phyloP scores from a whole-genome alignment of 306 rosid species.

The Bauhinia variegata region DNA sequence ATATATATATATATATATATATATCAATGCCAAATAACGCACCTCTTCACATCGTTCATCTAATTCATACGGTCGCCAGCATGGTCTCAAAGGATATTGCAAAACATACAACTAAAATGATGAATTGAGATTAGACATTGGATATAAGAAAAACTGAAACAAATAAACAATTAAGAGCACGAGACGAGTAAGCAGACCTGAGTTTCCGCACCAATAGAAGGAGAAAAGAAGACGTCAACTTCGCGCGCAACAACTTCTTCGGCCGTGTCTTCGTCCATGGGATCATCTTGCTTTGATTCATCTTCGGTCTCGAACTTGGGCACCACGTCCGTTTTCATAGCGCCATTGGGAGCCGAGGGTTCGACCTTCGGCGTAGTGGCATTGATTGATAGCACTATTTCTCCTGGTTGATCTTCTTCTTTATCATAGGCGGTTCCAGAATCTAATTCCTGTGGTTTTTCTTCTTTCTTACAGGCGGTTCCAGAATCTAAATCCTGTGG shows the following conservation, averaged over 20 bases:
- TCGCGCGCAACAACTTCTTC: conserved; percentile 78
- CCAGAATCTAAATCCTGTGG: conserved; percentile 35
- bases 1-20: no score
- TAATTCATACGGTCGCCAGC: conserved; percentile 85
- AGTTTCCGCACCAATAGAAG: conserved; percentile 52
- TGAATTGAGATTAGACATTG: neutral
- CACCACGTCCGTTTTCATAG: conserved; percentile 50
- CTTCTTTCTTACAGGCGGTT: conserved; percentile 38
- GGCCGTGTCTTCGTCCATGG: conserved; percentile 53
- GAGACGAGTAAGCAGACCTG: conserved; percentile 43
- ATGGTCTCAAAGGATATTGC: conserved; percentile 88
- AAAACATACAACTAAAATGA: conserved; percentile 59
- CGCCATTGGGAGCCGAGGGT: conserved; percentile 21
- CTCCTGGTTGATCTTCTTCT: no score
- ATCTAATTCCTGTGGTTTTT: conserved; percentile 1
- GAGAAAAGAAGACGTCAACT: conserved; percentile 74
- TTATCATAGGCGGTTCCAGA: no score
- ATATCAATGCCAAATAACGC: conserved; percentile 15
- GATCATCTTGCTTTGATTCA: conserved; percentile 47
- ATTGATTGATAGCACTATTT: no score
- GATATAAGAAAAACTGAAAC: neutral
- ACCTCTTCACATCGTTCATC: conserved; percentile 84
- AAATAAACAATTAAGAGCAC: neutral
- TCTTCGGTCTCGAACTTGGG: conserved; percentile 38
- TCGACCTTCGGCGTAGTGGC: no score